A percentile compares a stretch with the other conserved stretches of the same genome.
phyloP scores from a whole-genome alignment of 2,329 filamentous ascomycete genomes.

The Cordyceps cateniannulata region DNA sequence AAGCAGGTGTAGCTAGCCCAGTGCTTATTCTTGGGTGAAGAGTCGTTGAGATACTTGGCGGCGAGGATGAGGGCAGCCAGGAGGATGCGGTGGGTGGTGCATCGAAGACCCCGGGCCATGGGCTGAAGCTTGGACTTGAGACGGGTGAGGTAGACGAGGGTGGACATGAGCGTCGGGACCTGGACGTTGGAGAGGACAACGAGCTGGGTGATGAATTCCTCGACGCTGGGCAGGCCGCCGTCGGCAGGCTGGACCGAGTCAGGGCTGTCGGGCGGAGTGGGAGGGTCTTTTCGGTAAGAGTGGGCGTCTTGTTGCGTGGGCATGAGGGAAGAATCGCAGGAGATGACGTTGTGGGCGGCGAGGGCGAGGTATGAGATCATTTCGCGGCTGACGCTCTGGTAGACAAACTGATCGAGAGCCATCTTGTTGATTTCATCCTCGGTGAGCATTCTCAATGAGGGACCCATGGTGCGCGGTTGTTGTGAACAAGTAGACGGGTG shows the following conservation, averaged over 20 bases:
- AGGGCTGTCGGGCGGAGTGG: conserved; percentile 46
- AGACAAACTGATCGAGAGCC: conserved; percentile 76
- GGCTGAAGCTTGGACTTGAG: conserved; percentile 81
- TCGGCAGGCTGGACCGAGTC: conserved; percentile 40
- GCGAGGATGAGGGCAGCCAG: conserved; percentile 78
- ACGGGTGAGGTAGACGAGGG: conserved; percentile 84
- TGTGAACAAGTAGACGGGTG: neutral
- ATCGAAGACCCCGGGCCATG: conserved; percentile 91
- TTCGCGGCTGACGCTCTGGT: conserved; percentile 63
- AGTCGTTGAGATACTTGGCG: conserved; percentile 98
- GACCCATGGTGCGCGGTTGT: conserved; percentile 36
- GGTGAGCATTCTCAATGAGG: conserved; percentile 34
- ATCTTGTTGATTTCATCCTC: conserved; percentile 59
- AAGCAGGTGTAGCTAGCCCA: conserved; percentile 92
- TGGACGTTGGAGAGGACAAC: conserved; percentile 93
- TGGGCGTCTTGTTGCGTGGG: conserved; percentile 31
- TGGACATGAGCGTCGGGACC: conserved; percentile 94
- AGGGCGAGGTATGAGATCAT: conserved; percentile 74
- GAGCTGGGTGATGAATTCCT: conserved; percentile 86
- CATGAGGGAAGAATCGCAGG: conserved; percentile 62
- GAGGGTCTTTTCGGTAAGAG: conserved; percentile 29
- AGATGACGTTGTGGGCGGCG: conserved; percentile 71
- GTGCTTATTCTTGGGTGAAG: conserved; percentile 99
- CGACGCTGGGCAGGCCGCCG: conserved; percentile 65
- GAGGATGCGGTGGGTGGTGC: conserved; percentile 97